Evolutionary conservation across 164 flowering plant species (phyloP).

Genomic region (Magnolia changhungtana): DNA sequence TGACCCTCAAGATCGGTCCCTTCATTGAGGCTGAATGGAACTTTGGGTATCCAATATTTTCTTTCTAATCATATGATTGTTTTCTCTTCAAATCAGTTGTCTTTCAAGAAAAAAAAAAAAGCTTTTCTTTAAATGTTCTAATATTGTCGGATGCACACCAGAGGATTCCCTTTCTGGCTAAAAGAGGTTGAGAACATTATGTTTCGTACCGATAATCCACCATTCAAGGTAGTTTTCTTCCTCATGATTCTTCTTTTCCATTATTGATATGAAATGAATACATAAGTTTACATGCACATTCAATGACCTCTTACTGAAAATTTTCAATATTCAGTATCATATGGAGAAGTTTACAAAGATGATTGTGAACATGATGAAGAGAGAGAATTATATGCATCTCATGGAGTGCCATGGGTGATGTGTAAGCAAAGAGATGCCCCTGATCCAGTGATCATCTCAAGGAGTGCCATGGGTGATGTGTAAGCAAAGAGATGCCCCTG

Average conservation of each 20-base stretch:
- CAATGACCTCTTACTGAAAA: not conserved
- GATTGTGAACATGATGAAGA: constrained; percentile 41
- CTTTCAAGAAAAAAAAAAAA: not conserved
- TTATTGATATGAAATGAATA: not conserved
- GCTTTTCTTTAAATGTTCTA: not conserved
- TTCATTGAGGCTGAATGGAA: constrained; percentile 15
- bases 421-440: too few species aligned
- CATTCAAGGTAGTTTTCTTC: constrained; percentile 54
- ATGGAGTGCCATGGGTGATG: too few species aligned
- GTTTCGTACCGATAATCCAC: constrained; percentile 60
- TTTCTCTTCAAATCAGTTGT: not conserved
- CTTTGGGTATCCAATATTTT: not conserved
- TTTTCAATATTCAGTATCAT: constrained; percentile 28
- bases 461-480: constrained; percentile 99
- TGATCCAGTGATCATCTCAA: too few species aligned
- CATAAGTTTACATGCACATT: not conserved
- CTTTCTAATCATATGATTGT: not conserved
- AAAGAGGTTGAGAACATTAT: constrained; percentile 59
- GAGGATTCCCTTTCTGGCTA: constrained; percentile 90
- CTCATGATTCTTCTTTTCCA: not conserved
- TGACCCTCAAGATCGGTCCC: constrained; percentile 10
- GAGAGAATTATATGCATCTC: constrained; percentile 46
- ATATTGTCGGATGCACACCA: constrained; percentile 13
- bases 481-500: constrained; percentile 89
- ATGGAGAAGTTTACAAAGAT: constrained; percentile 41